Evolutionary conservation across 2,329 filamentous ascomycete species (phyloP), one percentile per base, ranked within the genome.

Genomic region (Juglanconis sp.): DNA sequence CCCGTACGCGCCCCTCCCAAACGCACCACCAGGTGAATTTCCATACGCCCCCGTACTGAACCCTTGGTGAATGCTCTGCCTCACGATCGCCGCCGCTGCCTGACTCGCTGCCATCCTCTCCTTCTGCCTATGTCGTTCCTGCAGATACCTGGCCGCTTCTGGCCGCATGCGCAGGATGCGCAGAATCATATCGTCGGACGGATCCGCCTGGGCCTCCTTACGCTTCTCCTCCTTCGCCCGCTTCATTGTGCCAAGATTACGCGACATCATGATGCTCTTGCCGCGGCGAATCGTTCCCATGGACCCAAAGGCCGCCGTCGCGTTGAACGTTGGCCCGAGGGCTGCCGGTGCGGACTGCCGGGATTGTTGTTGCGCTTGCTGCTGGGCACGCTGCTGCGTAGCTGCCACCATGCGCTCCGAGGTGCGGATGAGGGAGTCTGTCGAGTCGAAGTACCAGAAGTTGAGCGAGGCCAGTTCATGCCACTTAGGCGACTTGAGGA

Each of bases 381-480:
- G 84, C 69, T 96, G 89, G 15, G 83, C 81, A 35, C 89, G 86
- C 62, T 91, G 85, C 9, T 89, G 89, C 4, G 90, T 96, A 46
- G 92, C 92, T 2, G 91, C 88, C 3, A 93, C 94, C 90, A 99
- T 99, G 59, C 91, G 86, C 75, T 99, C 95, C 3, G 92, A 96
- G n/a, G 92, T 96, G 54, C 94, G 89, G 68, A 98, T 92, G 11
- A 99, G 83, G 68, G 90, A 93, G 63, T 96, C 91, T 1, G 92
- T 96, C 36, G 89, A 85, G 69, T 98, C 93, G 71, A 95, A 96
- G 79, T 99, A 99, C 81, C 98, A 99, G 82, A 98, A 99, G 78
- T 96, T 96, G 64, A 99, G 84, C 64, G 92, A 94, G 66, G 95
- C 91, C 57, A 99, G 86, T 74, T 99, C 95, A 79, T 97, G 93